Evolutionary conservation across 106 monocot species (phyloP), one percentile per base, ranked within the genome.

Genomic region (Allium cepa): DNA sequence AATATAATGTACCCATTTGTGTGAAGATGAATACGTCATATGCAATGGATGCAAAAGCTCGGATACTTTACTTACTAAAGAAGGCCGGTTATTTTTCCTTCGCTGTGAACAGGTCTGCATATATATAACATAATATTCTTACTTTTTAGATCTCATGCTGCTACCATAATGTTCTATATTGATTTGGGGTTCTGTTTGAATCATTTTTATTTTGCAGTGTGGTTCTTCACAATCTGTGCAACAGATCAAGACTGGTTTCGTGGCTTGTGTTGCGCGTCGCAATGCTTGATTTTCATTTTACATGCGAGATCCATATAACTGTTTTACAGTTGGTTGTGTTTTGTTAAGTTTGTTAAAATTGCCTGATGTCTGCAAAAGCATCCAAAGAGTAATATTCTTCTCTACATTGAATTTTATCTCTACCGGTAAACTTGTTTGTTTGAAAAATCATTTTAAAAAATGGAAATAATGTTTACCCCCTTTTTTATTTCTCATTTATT

Each of bases 1-100:
- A 4, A 27, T 45, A 27, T 62, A 15, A 8, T 64, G 17, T 66
- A 46, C 26, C 50, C 9, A 14, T 22, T 52, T 18, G 12, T 36
- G 60, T 73, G 47, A 63, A 96, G 95, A 86, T 92, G 96, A 97
- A 64, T 97, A 97, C 70, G 96, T 97, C 60, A 92, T 89, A 76
- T 97, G 96, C 79, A 84, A 89, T 83, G 92, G 92, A 22, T 97
- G 96, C 86, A 92, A 97, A 77, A 92, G 96, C 58, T 84, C 92
- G 9, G 89, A 92, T 69, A 97, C 92, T 18, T 89, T 92, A 59
- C 88, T 97, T 50, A 80, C 88, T 0, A 97, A 97, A 78, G 96
- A 97, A 74, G 92, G 92, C 27, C 81, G 96, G 8, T 68, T 97
- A 14, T 97, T 97, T 75, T 97, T 97, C 74, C 88, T 97, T 9